Conservation (phyloP, 257 asterid genomes). For the Solanum sejunctum region DNA sequence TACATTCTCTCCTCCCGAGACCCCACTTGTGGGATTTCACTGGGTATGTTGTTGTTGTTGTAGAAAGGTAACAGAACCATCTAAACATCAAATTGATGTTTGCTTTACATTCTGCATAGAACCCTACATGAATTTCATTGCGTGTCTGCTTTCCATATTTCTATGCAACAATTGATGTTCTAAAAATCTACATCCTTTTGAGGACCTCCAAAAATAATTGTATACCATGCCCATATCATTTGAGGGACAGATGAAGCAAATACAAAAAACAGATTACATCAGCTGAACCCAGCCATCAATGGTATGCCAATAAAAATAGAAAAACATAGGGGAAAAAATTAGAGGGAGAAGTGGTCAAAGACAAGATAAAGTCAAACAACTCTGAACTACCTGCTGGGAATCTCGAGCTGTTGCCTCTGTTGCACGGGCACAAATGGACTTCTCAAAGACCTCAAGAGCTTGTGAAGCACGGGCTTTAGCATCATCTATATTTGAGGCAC, state of each 20-base stretch:
- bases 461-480: conserved; percentile 39
- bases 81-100: not conserved
- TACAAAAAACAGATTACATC: not conserved
- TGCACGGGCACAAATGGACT: conserved; percentile 24
- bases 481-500: conserved; percentile 30
- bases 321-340: not conserved
- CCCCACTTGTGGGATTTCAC: too few species aligned
- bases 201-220: not conserved
- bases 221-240: not conserved
- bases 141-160: not conserved
- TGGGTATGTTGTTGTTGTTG: too few species aligned
- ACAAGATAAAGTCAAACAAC: not conserved
- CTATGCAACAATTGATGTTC: not conserved
- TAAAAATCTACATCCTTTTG: not conserved
- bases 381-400: conserved; percentile 48
- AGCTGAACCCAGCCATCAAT: not conserved
- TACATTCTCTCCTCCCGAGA: too few species aligned
- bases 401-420: conserved; percentile 48
- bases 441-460: conserved; percentile 34
- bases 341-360: not conserved
- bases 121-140: not conserved
- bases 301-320: not conserved
- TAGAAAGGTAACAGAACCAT: not conserved
- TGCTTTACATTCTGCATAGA: not conserved
- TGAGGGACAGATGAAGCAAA: not conserved